These are phyloP conservation scores for Xerocomus nothofagi DNA, from an alignment of 1,284 basidiomycete species.

Conservation along the genomic window DNA sequence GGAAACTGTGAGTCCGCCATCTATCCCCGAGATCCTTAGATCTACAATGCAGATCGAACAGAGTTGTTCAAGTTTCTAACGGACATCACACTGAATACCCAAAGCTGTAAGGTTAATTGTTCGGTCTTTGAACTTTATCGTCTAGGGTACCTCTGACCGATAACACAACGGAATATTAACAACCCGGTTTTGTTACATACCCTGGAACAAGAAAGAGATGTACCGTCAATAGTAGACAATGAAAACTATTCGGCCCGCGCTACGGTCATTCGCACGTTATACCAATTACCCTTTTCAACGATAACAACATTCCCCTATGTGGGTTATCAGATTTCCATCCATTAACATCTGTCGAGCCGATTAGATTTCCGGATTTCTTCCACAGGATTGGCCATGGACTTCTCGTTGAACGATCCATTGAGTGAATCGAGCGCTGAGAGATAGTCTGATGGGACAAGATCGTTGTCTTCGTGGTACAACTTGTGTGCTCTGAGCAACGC, in stretches of 20 bases:
- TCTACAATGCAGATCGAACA: slow-evolving; percentile 23
- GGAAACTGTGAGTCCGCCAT: slow-evolving; percentile 67
- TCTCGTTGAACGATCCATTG: slow-evolving; percentile 18
- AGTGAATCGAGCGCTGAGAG: slow-evolving; percentile 17
- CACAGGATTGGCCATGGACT: not conserved
- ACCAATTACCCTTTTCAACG: slow-evolving; percentile 4
- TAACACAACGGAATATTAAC: not conserved
- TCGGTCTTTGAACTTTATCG: not conserved
- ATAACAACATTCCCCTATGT: not conserved
- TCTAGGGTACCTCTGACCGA: not conserved
- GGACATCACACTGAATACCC: slow-evolving; percentile 24
- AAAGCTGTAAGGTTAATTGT: slow-evolving; percentile 32
- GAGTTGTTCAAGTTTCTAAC: slow-evolving; percentile 52
- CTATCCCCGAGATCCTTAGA: not conserved
- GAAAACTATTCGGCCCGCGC: slow-evolving; percentile 2
- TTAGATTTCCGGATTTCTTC: slow-evolving; percentile 18
- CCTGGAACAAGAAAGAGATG: slow-evolving; percentile 15
- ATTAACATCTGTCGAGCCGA: not conserved
- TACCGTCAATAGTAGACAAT: slow-evolving; percentile 6
- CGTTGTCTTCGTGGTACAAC: slow-evolving; percentile 30
- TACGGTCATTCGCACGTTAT: not conserved
- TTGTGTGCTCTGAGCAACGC: slow-evolving; percentile 23
- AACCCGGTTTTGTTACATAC: not conserved
- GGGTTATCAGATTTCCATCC: not conserved
- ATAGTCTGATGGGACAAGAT: slow-evolving; percentile 22